These are phyloP conservation scores for Tricholoma matsutake DNA, from an alignment of 768 basidiomycete species.

Conservation along the genomic window DNA sequence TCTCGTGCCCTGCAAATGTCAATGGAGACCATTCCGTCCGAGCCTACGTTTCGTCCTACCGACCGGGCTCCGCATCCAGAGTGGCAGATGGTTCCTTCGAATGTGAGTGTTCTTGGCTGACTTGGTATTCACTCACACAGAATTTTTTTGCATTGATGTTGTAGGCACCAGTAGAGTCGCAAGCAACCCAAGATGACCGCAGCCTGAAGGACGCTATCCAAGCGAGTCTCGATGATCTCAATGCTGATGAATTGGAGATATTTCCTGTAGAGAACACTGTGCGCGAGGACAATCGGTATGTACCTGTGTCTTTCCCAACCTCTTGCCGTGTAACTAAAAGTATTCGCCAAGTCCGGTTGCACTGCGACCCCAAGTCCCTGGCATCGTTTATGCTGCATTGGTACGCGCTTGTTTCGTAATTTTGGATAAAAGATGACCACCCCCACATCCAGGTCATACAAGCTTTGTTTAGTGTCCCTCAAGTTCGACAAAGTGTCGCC, in stretches of 20 bases:
- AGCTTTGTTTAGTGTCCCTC: conserved; percentile 66
- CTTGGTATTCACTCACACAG: background rate
- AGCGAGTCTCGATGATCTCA: conserved; percentile 60
- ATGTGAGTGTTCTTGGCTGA: conserved; percentile 38
- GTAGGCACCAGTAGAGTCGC: conserved; percentile 31
- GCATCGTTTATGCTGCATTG: conserved; percentile 57
- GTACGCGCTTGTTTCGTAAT: conserved; percentile 27
- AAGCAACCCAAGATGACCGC: conserved; percentile 53
- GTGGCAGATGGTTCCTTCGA: conserved; percentile 70
- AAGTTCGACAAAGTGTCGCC: conserved; percentile 50
- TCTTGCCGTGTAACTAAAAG: background rate
- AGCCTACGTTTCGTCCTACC: conserved; percentile 53
- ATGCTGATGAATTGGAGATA: conserved; percentile 48
- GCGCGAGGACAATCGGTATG: conserved; percentile 58
- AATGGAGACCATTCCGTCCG: conserved; percentile 36
- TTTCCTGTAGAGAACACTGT: conserved; percentile 50
- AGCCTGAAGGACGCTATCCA: conserved; percentile 68
- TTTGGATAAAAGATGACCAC: background rate
- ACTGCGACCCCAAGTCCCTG: conserved; percentile 52
- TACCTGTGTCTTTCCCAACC: background rate
- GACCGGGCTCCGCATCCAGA: conserved; percentile 59
- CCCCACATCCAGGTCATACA: conserved; percentile 44
- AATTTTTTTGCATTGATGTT: conserved; percentile 7
- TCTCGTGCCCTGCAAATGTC: conserved; percentile 52
- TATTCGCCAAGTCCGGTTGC: conserved; percentile 57